These are phyloP conservation scores for Trametes punicea DNA, from an alignment of 768 basidiomycete species.

Conservation along the genomic window DNA sequence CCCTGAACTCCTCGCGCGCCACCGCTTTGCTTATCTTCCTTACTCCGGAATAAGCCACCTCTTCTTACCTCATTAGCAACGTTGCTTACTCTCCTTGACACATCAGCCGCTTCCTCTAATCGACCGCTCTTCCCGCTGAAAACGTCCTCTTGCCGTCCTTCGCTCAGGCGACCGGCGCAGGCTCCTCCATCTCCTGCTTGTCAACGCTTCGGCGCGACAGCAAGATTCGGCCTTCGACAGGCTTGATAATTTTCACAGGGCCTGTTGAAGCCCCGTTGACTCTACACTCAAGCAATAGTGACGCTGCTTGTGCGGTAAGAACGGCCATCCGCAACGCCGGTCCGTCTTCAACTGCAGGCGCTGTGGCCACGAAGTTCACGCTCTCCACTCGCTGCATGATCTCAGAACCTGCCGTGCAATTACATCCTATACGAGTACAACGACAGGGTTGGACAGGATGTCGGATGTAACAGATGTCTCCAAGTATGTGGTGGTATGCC, in stretches of 20 bases:
- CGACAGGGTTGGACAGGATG: neutral
- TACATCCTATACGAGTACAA: neutral
- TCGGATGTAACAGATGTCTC: conserved; percentile 5
- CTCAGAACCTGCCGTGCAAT: too few species aligned
- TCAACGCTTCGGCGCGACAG: too few species aligned
- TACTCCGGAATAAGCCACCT: neutral
- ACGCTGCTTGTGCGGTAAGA: too few species aligned
- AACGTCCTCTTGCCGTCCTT: neutral
- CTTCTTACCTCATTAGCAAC: neutral
- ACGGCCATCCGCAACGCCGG: conserved; percentile 4
- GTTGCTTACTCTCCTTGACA: neutral
- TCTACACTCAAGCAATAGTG: too few species aligned
- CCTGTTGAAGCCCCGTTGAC: too few species aligned
- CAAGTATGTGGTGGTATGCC: conserved; percentile 15
- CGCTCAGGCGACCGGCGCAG: too few species aligned
- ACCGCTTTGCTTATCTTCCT: neutral
- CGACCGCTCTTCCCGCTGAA: neutral
- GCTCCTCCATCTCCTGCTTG: too few species aligned
- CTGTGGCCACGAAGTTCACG: too few species aligned
- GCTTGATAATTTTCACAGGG: too few species aligned
- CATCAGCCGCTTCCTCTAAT: neutral
- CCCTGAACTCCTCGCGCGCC: conserved; percentile 22
- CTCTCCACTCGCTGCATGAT: too few species aligned
- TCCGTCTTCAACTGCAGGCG: too few species aligned
- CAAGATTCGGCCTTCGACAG: too few species aligned